Conservation (phyloP, 2,329 filamentous ascomycete genomes). For the Diatrype stigma region DNA sequence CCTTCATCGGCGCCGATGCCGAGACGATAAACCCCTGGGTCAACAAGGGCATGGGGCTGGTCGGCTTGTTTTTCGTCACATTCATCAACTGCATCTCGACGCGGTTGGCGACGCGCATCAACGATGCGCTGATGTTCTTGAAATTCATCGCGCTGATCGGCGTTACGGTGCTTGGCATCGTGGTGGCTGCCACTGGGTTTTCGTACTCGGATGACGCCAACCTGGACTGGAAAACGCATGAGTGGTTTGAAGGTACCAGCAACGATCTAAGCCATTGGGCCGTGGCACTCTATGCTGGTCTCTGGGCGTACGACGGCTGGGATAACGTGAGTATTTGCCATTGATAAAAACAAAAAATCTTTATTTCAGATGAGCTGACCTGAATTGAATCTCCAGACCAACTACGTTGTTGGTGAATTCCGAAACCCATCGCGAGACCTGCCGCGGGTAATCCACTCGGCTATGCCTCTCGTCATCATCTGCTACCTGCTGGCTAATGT, state of each 20-base stretch:
- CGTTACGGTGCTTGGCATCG: conserved; percentile 81
- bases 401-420: conserved; percentile 97
- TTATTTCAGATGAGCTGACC: conserved; percentile 22
- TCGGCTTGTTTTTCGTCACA: conserved; percentile 72
- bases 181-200: conserved; percentile 82
- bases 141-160: conserved; percentile 89
- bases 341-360: neutral
- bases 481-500: conserved; percentile 89
- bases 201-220: conserved; percentile 73
- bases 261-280: conserved; percentile 82
- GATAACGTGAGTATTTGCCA: conserved; percentile 78
- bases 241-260: conserved; percentile 86
- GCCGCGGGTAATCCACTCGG: conserved; percentile 91
- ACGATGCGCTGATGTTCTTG: conserved; percentile 93
- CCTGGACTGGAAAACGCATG: conserved; percentile 78
- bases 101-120: conserved; percentile 77
- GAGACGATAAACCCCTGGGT: conserved; percentile 80
- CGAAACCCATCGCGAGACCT: conserved; percentile 86
- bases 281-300: conserved; percentile 86
- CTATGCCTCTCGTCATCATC: conserved; percentile 89
- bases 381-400: conserved; percentile 64
- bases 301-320: conserved; percentile 99
- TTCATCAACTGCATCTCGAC: conserved; percentile 89
- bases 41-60: conserved; percentile 80
- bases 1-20: conserved; percentile 80